phyloP scores from a whole-genome alignment of 139 green algal species.

The Mychonastes homosphaera region DNA sequence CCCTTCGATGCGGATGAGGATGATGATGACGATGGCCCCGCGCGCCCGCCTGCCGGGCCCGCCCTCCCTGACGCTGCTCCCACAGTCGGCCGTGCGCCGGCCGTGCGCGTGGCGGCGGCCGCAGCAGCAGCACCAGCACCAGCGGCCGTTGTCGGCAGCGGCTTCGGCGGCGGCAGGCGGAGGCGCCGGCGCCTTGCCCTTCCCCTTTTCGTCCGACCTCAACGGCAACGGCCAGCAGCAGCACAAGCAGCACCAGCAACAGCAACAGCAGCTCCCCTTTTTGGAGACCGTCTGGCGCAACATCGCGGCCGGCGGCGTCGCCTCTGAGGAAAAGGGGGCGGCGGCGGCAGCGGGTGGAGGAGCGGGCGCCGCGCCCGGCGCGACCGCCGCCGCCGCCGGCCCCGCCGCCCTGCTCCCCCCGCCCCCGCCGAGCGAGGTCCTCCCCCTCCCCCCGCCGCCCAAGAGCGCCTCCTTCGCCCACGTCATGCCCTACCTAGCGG shows the following conservation, averaged over 20 bases:
- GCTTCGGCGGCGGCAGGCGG: not conserved
- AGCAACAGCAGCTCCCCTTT: too few relatives aligned
- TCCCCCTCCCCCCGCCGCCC: slow-evolving; percentile 38
- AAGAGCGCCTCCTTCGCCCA: slow-evolving; percentile 6
- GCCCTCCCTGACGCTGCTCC: not conserved
- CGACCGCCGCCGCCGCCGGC: too few relatives aligned
- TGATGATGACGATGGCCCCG: too few relatives aligned
- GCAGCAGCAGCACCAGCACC: not conserved
- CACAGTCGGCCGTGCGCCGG: not conserved
- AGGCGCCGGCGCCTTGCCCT: not conserved
- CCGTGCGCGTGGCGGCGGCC: not conserved
- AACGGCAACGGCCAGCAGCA: not conserved
- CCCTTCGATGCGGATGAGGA: too few relatives aligned
- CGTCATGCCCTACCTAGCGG: slow-evolving; percentile 66
- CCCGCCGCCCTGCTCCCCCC: slow-evolving; percentile 2
- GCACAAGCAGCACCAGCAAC: not conserved
- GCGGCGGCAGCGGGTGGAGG: too few relatives aligned
- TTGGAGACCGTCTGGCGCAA: too few relatives aligned
- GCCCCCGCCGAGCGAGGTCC: not conserved
- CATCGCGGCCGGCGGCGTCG: too few relatives aligned
- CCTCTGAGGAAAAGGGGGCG: too few relatives aligned
- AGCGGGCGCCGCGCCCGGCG: too few relatives aligned
- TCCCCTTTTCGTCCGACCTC: not conserved
- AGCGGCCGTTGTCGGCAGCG: too few relatives aligned
- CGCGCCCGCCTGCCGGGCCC: not conserved